Evolutionary conservation across 495 filamentous ascomycete species (phyloP).

Genomic region (Penicillium canariense): DNA sequence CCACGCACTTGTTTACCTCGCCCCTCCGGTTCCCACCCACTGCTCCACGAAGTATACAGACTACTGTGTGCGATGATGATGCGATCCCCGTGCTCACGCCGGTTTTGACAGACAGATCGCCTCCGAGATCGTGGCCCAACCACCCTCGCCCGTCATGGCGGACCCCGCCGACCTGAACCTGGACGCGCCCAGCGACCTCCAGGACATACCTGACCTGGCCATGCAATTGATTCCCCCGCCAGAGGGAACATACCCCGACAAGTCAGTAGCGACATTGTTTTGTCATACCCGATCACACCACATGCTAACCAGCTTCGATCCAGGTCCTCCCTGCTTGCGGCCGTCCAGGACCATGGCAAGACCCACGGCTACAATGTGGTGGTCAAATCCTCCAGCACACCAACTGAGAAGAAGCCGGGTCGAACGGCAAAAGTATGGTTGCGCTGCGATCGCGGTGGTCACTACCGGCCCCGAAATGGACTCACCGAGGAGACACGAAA

Average conservation of each 20-base stretch:
- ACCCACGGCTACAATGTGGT: conserved; percentile 48
- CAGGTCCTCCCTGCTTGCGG: conserved; percentile 38
- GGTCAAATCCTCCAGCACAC: conserved; percentile 48
- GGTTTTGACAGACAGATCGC: conserved; percentile 5
- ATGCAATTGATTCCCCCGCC: conserved; percentile 45
- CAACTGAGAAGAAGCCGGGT: conserved; percentile 48
- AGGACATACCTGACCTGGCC: conserved; percentile 47
- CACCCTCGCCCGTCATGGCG: conserved; percentile 32
- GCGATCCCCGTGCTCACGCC: conserved; percentile 16
- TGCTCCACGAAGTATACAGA: conserved; percentile 5
- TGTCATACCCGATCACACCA: background rate
- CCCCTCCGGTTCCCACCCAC: conserved; percentile 10
- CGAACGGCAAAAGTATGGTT: conserved; percentile 49
- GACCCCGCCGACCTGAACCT: conserved; percentile 45
- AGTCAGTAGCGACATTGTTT: conserved; percentile 27
- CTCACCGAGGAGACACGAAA: conserved; percentile 51
- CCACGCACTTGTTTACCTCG: conserved; percentile 43
- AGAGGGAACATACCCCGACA: conserved; percentile 47
- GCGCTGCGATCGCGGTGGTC: conserved; percentile 51
- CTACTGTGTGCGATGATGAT: conserved; percentile 14
- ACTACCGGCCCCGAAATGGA: conserved; percentile 49
- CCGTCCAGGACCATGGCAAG: conserved; percentile 47
- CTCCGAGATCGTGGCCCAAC: conserved; percentile 13
- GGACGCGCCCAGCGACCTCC: conserved; percentile 49
- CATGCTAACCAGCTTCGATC: conserved; percentile 3